A percentile compares a stretch with the other conserved stretches of the same genome.
These are phyloP conservation scores for Nidularia pulvinata DNA, from an alignment of 768 basidiomycete species.

Conservation along the genomic window DNA sequence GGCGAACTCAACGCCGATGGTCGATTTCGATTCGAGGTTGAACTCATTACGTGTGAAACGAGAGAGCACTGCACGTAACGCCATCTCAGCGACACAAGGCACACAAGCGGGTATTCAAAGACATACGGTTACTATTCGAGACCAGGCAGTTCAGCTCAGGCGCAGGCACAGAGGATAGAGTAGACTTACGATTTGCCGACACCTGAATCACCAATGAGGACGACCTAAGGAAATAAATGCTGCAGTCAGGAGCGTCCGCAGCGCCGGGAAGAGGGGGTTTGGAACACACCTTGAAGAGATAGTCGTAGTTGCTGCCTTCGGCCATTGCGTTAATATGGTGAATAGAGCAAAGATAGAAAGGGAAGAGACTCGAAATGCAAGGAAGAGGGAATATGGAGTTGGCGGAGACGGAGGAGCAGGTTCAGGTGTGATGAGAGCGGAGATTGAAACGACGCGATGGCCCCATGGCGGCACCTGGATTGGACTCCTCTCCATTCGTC, in stretches of 20 bases:
- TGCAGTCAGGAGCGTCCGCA: background rate
- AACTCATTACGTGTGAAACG: slow-evolving; percentile 99
- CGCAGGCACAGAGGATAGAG: slow-evolving; percentile 1
- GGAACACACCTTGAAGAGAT: slow-evolving; percentile 89
- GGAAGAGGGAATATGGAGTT: slow-evolving; percentile 2
- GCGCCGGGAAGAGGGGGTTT: background rate
- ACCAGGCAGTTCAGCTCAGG: slow-evolving; percentile 4
- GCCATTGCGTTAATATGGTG: slow-evolving; percentile 52
- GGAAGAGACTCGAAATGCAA: background rate
- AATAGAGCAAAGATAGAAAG: slow-evolving; percentile 6
- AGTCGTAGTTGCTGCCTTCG: slow-evolving; percentile 97
- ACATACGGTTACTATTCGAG: slow-evolving; percentile 61
- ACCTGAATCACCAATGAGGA: slow-evolving; percentile 98
- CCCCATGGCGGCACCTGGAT: background rate
- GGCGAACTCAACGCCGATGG: slow-evolving; percentile 99
- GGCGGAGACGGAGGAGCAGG: slow-evolving; percentile 13
- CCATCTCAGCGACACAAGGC: too few relatives aligned
- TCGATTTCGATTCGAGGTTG: slow-evolving; percentile 98
- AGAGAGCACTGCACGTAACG: slow-evolving; percentile 76
- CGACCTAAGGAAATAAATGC: slow-evolving; percentile 58
- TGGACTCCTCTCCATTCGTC: too few relatives aligned
- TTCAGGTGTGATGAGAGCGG: slow-evolving; percentile 11
- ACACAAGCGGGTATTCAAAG: background rate
- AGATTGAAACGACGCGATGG: slow-evolving; percentile 14
- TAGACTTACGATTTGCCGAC: slow-evolving; percentile 97